Percentiles rank a stretch among this genome's conserved stretches.
These are phyloP conservation scores for Ceratobasidium sp. DNA, from an alignment of 1,284 basidiomycete species.

Conservation along the genomic window DNA sequence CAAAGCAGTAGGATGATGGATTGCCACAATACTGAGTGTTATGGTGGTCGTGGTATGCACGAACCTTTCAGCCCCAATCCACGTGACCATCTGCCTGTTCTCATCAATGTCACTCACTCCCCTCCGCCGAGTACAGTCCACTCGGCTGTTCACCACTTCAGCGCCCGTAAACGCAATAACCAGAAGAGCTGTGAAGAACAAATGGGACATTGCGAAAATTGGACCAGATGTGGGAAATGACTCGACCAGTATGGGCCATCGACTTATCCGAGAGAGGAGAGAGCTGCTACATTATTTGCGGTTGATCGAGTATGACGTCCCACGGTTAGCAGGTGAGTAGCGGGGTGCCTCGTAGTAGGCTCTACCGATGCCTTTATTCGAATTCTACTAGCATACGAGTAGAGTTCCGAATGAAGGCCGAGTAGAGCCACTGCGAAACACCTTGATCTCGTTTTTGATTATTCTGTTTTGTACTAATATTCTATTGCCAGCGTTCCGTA, in stretches of 20 bases:
- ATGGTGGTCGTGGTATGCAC: neutral
- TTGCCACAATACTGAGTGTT: no score
- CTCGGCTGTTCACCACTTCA: constrained; percentile 27
- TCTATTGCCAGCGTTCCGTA: constrained; percentile 69
- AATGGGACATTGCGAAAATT: constrained; percentile 39
- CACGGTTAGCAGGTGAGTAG: constrained; percentile 78
- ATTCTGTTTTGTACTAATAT: constrained; percentile 21
- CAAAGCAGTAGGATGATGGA: no score
- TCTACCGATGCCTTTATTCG: no score
- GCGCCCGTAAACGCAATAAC: constrained; percentile 3
- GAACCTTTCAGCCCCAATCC: neutral
- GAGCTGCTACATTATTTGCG: constrained; percentile 77
- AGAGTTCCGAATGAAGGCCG: no score
- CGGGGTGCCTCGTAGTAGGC: no score
- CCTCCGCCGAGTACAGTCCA: neutral
- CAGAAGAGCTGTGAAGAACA: constrained; percentile 34
- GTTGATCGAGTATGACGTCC: constrained; percentile 85
- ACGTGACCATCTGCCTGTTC: neutral
- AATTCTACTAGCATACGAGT: no score
- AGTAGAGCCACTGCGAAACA: no score
- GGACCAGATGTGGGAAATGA: constrained; percentile 58
- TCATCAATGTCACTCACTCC: constrained; percentile 22
- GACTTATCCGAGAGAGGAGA: constrained; percentile 74
- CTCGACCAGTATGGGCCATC: constrained; percentile 71
- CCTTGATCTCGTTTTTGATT: neutral